phyloP scores from a whole-genome alignment of 108 stramenopile species.

The Nitzschia sp. region DNA sequence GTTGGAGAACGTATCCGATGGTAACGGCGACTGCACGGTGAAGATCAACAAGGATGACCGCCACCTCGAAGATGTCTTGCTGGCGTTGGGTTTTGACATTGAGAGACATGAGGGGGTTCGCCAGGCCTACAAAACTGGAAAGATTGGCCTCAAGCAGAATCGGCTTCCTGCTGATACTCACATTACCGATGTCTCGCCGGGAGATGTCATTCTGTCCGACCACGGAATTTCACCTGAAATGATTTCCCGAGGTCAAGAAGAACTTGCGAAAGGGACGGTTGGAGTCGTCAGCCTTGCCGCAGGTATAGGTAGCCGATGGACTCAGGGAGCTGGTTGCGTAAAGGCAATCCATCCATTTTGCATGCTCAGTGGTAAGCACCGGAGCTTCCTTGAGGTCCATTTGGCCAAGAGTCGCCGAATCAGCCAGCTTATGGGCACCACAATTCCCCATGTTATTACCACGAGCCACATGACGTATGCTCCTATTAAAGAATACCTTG shows the following conservation, averaged over 20 bases:
- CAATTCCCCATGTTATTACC: constrained; percentile 55
- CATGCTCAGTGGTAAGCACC: constrained; percentile 47
- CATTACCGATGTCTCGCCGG: constrained; percentile 39
- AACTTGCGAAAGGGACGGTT: constrained; percentile 46
- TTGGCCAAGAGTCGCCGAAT: constrained; percentile 59
- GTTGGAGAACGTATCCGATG: neutral
- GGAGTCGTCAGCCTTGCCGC: constrained; percentile 59
- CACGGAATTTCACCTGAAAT: constrained; percentile 27
- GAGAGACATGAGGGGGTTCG: constrained; percentile 40
- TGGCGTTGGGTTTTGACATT: constrained; percentile 51
- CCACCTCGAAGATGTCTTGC: constrained; percentile 45
- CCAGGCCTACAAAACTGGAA: constrained; percentile 35
- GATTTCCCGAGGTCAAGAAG: constrained; percentile 39
- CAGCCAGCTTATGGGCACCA: constrained; percentile 34
- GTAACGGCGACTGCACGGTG: neutral
- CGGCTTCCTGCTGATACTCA: constrained; percentile 39
- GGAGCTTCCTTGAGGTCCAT: constrained; percentile 59
- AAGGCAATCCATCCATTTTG: constrained; percentile 63
- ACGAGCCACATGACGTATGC: constrained; percentile 66
- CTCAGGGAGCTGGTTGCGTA: constrained; percentile 65
- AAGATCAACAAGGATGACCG: too few species aligned
- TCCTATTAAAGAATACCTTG: constrained; percentile 38
- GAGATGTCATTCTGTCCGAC: constrained; percentile 48
- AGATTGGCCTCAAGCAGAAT: constrained; percentile 62
- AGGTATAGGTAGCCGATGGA: constrained; percentile 65